Conservation (phyloP, 2,329 filamentous ascomycete genomes). For the Ceratocystis destructans region DNA sequence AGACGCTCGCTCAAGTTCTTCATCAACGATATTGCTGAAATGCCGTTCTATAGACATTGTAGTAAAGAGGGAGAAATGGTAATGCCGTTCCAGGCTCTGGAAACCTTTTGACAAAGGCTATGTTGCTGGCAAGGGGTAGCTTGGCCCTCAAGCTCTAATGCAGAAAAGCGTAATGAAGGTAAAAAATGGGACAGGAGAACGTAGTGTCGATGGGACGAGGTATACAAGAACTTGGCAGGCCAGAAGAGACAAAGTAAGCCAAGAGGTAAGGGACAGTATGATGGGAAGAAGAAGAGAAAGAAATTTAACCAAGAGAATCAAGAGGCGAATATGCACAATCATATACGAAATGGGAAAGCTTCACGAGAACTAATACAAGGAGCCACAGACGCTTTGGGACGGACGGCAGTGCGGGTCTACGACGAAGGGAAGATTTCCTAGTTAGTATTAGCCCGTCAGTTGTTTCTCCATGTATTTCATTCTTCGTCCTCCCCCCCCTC, state of each 20-base stretch:
- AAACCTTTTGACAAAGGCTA: neutral
- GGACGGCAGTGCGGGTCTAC: neutral
- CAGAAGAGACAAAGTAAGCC: neutral
- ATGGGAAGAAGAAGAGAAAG: neutral
- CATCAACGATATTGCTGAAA: slow-evolving; percentile 22
- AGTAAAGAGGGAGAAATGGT: neutral
- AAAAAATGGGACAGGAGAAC: too few relatives aligned
- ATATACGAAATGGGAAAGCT: neutral
- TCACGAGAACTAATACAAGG: neutral
- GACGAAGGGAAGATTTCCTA: neutral
- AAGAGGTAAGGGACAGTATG: neutral
- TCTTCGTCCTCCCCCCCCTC: neutral
- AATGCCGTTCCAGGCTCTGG: neutral
- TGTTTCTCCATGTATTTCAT: neutral
- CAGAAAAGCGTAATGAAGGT: too few relatives aligned
- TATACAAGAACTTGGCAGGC: neutral
- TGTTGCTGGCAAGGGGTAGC: too few relatives aligned
- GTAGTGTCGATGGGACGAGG: neutral
- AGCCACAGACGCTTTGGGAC: neutral
- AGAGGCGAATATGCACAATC: neutral
- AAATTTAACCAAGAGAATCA: neutral
- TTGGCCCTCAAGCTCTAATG: too few relatives aligned
- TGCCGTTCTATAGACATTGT: neutral
- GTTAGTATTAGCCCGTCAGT: neutral
- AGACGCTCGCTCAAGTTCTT: slow-evolving; percentile 10